A percentile compares a stretch with the other conserved stretches of the same genome.
Evolutionary conservation across 2,329 filamentous ascomycete genomes (phyloP).

Genomic region (Podosphaera xanthii): DNA sequence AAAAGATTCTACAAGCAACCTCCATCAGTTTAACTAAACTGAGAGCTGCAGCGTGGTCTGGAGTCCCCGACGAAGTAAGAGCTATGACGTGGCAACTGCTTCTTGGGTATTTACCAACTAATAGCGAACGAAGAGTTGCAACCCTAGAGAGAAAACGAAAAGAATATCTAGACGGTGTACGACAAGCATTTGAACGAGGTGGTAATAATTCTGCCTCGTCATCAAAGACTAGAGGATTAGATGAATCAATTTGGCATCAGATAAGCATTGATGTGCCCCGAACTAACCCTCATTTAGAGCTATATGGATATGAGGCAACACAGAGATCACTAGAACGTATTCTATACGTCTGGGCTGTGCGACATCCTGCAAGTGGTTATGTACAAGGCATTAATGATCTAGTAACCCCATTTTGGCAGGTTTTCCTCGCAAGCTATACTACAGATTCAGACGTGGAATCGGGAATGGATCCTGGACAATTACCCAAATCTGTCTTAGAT

Average conservation of each 20-base stretch:
- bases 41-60: slow-evolving; percentile 75
- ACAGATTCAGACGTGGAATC: slow-evolving; percentile 80
- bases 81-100: slow-evolving; percentile 98
- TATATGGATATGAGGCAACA: slow-evolving; percentile 91
- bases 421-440: slow-evolving; percentile 85
- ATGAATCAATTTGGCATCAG: slow-evolving; percentile 98
- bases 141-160: slow-evolving; percentile 86
- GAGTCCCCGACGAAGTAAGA: slow-evolving; percentile 80
- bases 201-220: slow-evolving; percentile 23
- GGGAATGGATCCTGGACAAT: slow-evolving; percentile 89
- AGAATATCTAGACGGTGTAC: slow-evolving; percentile 86
- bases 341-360: slow-evolving; percentile 90
- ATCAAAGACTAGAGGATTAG: slow-evolving; percentile 42
- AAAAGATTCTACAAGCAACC: slow-evolving; percentile 77
- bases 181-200: slow-evolving; percentile 44
- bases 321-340: slow-evolving; percentile 87
- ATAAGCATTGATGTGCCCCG: slow-evolving; percentile 96
- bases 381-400: slow-evolving; percentile 98
- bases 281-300: slow-evolving; percentile 83
- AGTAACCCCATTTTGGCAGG: slow-evolving; percentile 94
- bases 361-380: slow-evolving; percentile 91
- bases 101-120: slow-evolving; percentile 88
- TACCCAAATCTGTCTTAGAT: slow-evolving; percentile 76
- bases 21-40: slow-evolving; percentile 71
- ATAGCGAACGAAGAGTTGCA: slow-evolving; percentile 72